Evolutionary conservation across 169 alveolate genomes (phyloP), one percentile per base, ranked within the genome.

Genomic region (Sarcocystis neurona): DNA sequence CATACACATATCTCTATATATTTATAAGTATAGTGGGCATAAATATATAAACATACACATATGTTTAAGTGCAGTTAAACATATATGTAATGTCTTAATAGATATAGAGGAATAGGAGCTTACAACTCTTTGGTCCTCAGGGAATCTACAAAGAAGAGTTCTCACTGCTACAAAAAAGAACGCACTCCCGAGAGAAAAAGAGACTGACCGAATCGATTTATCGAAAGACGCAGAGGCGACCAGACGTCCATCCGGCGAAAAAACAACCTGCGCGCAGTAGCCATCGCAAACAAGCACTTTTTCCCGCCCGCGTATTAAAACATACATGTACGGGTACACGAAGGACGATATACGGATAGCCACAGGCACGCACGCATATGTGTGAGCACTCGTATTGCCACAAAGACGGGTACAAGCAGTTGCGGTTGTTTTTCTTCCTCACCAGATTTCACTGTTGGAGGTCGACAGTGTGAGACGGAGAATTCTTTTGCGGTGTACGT

Each of bases 211-310:
- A 0, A 98, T 93, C 82, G 98, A 95, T 95, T 98, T 98, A 95
- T 99, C 99, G 94, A 99, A 99, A 56, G 99, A 98, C 32, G 99
- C 99, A 47, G 99, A 97, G 27, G 99, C 99, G 82, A 99, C 96
- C 91, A 93, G 97, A 37, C 98, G 95, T 2, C 99, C 99, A 91
- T 98, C 98, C 0, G 99, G 99, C 23, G 99, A 98, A 91, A 98
- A 98, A 80, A 97, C 93, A 3, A 91, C 94, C 87, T 92, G 70
- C 30, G 78, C 58, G 34, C 32, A 75, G 2, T 23, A 18, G 44
- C 60, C 60, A 75, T 23, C 27, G 34, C 84, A 27, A 32, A 18
- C 8, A 70, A 70, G 47, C 8, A 34, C 43, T 70, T 8, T 10
- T 12, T 8, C 18, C 79, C 43, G 8, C 18, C 79, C 18, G 27